Conservation (phyloP, 768 basidiomycete genomes). For the Serendipita sp. region DNA sequence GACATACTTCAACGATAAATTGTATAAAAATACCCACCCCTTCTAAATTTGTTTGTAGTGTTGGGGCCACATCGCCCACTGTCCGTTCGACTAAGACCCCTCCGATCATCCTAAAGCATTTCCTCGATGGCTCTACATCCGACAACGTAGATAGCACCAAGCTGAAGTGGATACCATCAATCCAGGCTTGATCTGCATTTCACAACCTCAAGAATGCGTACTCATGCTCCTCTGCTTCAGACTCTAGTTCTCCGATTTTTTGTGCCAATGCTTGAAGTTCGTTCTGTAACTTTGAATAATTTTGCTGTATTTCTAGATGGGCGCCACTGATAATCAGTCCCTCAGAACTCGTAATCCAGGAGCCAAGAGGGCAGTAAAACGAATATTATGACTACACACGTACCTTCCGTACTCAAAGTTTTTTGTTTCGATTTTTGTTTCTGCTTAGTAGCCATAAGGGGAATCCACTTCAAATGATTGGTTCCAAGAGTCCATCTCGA, state of each 20-base stretch:
- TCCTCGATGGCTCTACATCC: slow-evolving; percentile 79
- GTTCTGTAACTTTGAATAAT: slow-evolving; percentile 64
- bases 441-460: neutral
- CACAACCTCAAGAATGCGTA: slow-evolving; percentile 24
- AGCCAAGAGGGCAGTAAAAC: neutral
- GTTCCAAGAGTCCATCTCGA: neutral
- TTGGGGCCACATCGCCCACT: slow-evolving; percentile 85
- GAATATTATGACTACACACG: neutral
- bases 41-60: slow-evolving; percentile 74
- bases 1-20: neutral
- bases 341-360: neutral
- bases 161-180: slow-evolving; percentile 25
- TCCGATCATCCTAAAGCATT: slow-evolving; percentile 93
- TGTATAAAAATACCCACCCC: slow-evolving; percentile 34
- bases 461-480: neutral
- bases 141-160: slow-evolving; percentile 77
- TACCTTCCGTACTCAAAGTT: neutral
- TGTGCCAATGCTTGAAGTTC: slow-evolving; percentile 82
- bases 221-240: slow-evolving; percentile 92
- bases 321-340: neutral
- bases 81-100: slow-evolving; percentile 92
- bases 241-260: slow-evolving; percentile 92
- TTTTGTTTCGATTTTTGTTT: slow-evolving; percentile 5
- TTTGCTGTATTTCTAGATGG: slow-evolving; percentile 62
- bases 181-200: neutral